Conservation (phyloP, 192 early-diverging fungal species). For the Entomortierella beljakovae region DNA sequence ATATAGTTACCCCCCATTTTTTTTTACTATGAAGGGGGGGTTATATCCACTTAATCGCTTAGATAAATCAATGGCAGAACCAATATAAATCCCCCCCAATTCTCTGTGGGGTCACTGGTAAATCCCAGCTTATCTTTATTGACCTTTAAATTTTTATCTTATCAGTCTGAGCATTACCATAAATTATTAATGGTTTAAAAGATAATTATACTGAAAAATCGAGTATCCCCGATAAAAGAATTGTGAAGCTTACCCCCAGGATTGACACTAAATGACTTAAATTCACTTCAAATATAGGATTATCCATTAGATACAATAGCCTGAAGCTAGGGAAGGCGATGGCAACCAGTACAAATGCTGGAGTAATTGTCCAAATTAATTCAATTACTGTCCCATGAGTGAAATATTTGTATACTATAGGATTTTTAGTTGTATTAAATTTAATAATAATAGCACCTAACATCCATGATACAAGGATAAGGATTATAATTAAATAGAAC, state of each 20-base stretch:
- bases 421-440: slow-evolving; percentile 6
- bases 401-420: neutral
- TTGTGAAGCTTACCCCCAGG: too few relatives aligned
- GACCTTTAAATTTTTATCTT: neutral
- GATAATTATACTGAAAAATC: slow-evolving; percentile 5
- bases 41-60: slow-evolving; percentile 10
- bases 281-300: too few relatives aligned
- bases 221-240: too few relatives aligned
- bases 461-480: slow-evolving; percentile 48
- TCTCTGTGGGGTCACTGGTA: slow-evolving; percentile 13
- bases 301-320: neutral
- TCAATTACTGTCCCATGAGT: neutral
- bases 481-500: slow-evolving; percentile 55
- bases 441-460: slow-evolving; percentile 32
- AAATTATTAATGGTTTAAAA: slow-evolving; percentile 31
- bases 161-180: slow-evolving; percentile 24
- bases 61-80: slow-evolving; percentile 8
- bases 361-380: slow-evolving; percentile 4
- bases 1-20: slow-evolving; percentile 4
- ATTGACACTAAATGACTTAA: too few relatives aligned
- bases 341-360: neutral
- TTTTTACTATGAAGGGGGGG: neutral
- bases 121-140: slow-evolving; percentile 1
- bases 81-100: slow-evolving; percentile 16
- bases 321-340: neutral